Percentiles rank a stretch among this genome's conserved stretches.
These are phyloP conservation scores for Penicillium sp. DNA, from an alignment of 2,329 filamentous ascomycete genomes.

Conservation along the genomic window DNA sequence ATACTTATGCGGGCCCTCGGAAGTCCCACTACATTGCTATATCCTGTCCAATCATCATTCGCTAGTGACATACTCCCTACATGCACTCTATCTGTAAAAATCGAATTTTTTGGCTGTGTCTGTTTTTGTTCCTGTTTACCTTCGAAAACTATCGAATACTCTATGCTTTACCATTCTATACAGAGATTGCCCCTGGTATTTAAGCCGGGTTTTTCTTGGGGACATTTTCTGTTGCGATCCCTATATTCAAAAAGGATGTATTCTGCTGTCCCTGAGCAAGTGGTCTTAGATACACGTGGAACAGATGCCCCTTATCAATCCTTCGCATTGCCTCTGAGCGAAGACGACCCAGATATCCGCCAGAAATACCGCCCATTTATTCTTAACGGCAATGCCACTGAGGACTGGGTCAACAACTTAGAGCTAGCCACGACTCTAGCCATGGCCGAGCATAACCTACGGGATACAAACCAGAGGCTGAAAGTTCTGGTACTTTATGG, in stretches of 20 bases:
- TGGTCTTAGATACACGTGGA: background rate
- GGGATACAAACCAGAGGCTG: conserved; percentile 42
- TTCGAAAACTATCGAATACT: background rate
- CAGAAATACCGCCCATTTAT: conserved; percentile 59
- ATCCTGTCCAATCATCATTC: conserved; percentile 1
- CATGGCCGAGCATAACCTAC: conserved; percentile 52
- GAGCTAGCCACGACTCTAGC: conserved; percentile 55
- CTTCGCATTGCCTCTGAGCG: conserved; percentile 45
- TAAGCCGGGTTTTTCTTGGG: background rate
- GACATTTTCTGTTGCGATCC: background rate
- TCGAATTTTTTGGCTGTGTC: too few relatives aligned
- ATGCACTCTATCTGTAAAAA: too few relatives aligned
- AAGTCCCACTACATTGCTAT: background rate
- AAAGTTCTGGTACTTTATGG: conserved; percentile 62
- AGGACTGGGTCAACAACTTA: conserved; percentile 58
- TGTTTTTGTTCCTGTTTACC: background rate
- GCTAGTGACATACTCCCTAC: background rate
- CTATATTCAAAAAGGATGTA: conserved; percentile 2
- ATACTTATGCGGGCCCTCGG: too few relatives aligned
- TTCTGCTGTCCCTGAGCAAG: conserved; percentile 2
- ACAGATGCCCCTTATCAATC: background rate
- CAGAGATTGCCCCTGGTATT: background rate
- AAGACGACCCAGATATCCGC: conserved; percentile 51
- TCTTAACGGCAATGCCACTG: conserved; percentile 35
- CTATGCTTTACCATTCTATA: background rate